These are phyloP conservation scores for Coix lacrymajobi DNA, from an alignment of 176 grass and related monocot genomes.

Conservation along the genomic window DNA sequence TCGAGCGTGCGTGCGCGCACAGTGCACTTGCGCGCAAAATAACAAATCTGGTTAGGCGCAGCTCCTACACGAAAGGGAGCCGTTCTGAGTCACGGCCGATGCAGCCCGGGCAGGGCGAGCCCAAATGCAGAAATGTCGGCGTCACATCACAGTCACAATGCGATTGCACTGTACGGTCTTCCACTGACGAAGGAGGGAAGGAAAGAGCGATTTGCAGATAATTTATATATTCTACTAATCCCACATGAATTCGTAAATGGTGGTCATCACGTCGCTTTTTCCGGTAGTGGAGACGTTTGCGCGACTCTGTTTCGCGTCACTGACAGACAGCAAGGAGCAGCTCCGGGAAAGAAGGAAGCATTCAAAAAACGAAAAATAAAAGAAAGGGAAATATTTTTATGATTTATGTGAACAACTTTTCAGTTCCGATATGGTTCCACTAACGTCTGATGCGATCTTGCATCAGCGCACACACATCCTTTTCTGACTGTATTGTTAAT, in stretches of 20 bases:
- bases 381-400: neutral
- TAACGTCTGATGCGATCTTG: neutral
- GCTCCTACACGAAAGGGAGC: slow-evolving; percentile 13
- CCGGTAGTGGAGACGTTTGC: neutral
- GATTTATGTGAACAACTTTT: neutral
- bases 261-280: neutral
- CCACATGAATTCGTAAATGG: neutral
- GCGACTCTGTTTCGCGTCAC: neutral
- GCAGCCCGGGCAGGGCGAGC: neutral
- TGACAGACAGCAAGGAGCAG: neutral
- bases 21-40: neutral
- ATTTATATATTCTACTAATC: too few species aligned
- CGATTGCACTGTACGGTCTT: too few species aligned
- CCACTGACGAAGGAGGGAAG: neutral
- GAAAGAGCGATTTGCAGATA: neutral
- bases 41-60: slow-evolving; percentile 25
- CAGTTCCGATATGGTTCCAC: neutral
- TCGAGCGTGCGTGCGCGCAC: neutral
- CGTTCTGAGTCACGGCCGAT: slow-evolving; percentile 31
- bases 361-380: neutral
- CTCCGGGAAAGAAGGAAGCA: neutral
- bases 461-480: neutral
- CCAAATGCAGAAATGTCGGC: neutral
- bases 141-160: neutral
- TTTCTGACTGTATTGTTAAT: too few species aligned